These are phyloP conservation scores for Xylaria sp. DNA, from an alignment of 2,329 filamentous ascomycete species.

Conservation along the genomic window DNA sequence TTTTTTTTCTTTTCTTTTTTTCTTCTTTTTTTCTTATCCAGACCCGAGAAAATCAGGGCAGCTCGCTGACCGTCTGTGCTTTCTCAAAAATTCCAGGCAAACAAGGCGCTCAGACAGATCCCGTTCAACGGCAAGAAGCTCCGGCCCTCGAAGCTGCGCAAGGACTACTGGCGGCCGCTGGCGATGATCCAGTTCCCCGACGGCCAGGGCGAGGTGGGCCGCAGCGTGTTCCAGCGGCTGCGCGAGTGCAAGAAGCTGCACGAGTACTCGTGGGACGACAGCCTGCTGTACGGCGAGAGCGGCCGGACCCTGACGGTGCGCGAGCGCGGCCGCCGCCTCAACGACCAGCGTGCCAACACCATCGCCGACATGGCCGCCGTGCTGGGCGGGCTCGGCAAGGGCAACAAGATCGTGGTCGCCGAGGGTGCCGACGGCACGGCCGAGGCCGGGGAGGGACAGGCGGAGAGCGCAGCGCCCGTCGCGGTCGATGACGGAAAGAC, in stretches of 20 bases:
- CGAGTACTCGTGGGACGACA: slow-evolving; percentile 68
- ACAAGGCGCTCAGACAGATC: slow-evolving; percentile 43
- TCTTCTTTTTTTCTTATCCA: too few relatives aligned
- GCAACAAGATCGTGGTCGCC: slow-evolving; percentile 58
- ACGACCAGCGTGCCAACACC: slow-evolving; percentile 69
- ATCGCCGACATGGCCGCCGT: slow-evolving; percentile 72
- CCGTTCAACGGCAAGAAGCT: slow-evolving; percentile 75
- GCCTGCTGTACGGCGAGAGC: slow-evolving; percentile 54
- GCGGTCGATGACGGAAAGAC: slow-evolving; percentile 14
- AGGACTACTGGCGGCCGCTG: slow-evolving; percentile 73
- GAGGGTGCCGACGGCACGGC: slow-evolving; percentile 22
- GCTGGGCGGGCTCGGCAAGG: slow-evolving; percentile 61
- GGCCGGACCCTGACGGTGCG: slow-evolving; percentile 48
- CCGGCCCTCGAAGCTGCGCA: slow-evolving; percentile 69
- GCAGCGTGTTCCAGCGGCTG: slow-evolving; percentile 69
- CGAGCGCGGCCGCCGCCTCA: slow-evolving; percentile 63
- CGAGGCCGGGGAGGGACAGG: slow-evolving; percentile 36
- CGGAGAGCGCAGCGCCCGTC: slow-evolving; percentile 42
- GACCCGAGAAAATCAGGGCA: not conserved
- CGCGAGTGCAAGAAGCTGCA: slow-evolving; percentile 72
- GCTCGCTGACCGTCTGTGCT: slow-evolving; percentile 14
- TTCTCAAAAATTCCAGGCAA: slow-evolving; percentile 34
- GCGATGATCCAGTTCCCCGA: slow-evolving; percentile 67
- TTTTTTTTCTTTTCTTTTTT: too few relatives aligned
- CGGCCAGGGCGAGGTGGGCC: slow-evolving; percentile 63